A percentile compares a stretch with the other conserved stretches of the same genome.
These are phyloP conservation scores for Fusarium hostae DNA, from an alignment of 2,329 filamentous ascomycete species.

Conservation along the genomic window DNA sequence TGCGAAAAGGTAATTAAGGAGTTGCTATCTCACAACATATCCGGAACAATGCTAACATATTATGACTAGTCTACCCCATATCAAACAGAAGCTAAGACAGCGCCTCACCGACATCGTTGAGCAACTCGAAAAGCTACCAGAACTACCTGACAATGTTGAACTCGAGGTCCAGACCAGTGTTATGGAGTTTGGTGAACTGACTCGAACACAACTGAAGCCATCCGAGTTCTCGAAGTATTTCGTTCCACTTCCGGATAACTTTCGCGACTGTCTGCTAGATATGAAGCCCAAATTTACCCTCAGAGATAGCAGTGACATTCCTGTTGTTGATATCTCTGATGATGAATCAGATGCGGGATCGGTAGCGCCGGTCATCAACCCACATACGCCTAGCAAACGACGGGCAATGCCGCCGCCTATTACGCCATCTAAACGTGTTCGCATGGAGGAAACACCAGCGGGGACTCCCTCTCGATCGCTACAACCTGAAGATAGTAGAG, in stretches of 20 bases:
- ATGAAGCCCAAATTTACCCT: slow-evolving; percentile 61
- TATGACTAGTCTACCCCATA: slow-evolving; percentile 58
- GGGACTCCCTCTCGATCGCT: slow-evolving; percentile 40
- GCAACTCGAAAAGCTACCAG: slow-evolving; percentile 69
- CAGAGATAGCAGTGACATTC: slow-evolving; percentile 51
- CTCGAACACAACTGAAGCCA: slow-evolving; percentile 59
- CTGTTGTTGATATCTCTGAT: slow-evolving; percentile 52
- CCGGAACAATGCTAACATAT: slow-evolving; percentile 14
- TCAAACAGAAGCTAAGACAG: slow-evolving; percentile 63
- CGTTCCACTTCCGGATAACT: slow-evolving; percentile 60
- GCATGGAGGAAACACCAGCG: slow-evolving; percentile 33
- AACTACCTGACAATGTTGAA: slow-evolving; percentile 75
- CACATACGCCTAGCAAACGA: slow-evolving; percentile 47
- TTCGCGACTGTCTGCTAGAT: slow-evolving; percentile 59
- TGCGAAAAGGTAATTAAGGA: slow-evolving; percentile 56
- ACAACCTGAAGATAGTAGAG: slow-evolving; percentile 54
- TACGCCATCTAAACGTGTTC: slow-evolving; percentile 51
- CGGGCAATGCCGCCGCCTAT: slow-evolving; percentile 40
- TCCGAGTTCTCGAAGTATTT: slow-evolving; percentile 59
- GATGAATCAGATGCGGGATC: slow-evolving; percentile 53
- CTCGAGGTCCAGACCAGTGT: slow-evolving; percentile 71
- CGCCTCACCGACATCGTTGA: slow-evolving; percentile 63
- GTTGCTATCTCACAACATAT: not conserved
- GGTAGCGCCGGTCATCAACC: slow-evolving; percentile 28
- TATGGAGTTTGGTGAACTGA: slow-evolving; percentile 63